Base-by-base conservation (phyloP, 2,329 filamentous ascomycete species). In the Neoascochyta sp. region DNA sequence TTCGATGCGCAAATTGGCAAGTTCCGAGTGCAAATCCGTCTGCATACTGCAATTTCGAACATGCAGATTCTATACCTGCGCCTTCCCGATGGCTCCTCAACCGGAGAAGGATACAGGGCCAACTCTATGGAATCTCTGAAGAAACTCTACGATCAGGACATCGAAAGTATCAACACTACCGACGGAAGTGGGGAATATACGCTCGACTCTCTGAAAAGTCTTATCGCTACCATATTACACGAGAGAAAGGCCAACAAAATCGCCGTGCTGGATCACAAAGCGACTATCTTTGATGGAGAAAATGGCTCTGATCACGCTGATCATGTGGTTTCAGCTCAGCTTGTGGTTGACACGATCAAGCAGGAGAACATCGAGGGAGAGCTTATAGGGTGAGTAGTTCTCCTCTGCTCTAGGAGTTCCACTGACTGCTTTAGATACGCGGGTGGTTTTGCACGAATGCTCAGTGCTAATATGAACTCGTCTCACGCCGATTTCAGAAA, bases 41-140 rank as follows among this genome's bases (percentile, higher is more conserved):
- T 29, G 9, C 35, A 42, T 6, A 34, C 30, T 3, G 34, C 29
- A 2, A 29, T 34, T 8, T 31, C 39, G 8, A 46, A 48, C 8
- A 27, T 53, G 9, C 50, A 55, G 23, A 47, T 54, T 12, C 9
- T 55, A 7, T 57, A 52, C 24, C 35, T 59, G 18, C 44, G 51
- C 8, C 36, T 59, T 8, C 52, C 55, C 8, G 44, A 49, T 27
- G 45, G 54, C 22, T 41, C 21, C 9, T 39, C 42, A 12, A 28
- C 37, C 19, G 52, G 54, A 3, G 16, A 36, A 12, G 52, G 54
- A 1, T 52, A 48, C 24, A 25, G 26, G 0, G 24, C 24, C 10
- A 42, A 45, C 15, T 13, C 26, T 13, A 20, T 32, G 9, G 40
- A 45, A 13, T 47, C 49, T 3, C 29, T 59, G 21, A 45, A 32